Conservation (phyloP, 768 basidiomycete species). For the Pleurotus tuoliensis region DNA sequence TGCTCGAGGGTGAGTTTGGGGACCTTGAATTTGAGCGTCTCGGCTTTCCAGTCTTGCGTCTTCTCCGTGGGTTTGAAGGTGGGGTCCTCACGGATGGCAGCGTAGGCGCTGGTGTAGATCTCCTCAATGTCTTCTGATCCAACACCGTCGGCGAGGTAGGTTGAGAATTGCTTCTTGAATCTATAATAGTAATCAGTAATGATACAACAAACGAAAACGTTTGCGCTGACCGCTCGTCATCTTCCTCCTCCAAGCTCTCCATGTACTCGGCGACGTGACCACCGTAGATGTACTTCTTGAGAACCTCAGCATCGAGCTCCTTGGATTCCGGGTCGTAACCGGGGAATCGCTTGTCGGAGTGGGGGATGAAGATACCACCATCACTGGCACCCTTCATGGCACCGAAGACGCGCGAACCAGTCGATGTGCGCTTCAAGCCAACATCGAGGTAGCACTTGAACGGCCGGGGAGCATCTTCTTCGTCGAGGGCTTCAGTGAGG, state of each 20-base stretch:
- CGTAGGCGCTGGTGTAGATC: conserved; percentile 88
- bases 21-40: conserved; percentile 67
- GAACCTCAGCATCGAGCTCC: conserved; percentile 86
- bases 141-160: conserved; percentile 92
- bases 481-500: conserved; percentile 82
- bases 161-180: conserved; percentile 96
- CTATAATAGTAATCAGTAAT: conserved; percentile 31
- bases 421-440: conserved; percentile 96
- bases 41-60: conserved; percentile 87
- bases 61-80: conserved; percentile 87
- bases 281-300: conserved; percentile 97
- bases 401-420: conserved; percentile 95
- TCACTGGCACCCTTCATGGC: conserved; percentile 98
- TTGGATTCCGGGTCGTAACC: conserved; percentile 94
- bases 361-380: conserved; percentile 96
- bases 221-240: conserved; percentile 79
- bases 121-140: conserved; percentile 98
- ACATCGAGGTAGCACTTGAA: conserved; percentile 99
- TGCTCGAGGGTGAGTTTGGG: conserved; percentile 69
- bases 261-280: conserved; percentile 99
- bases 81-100: conserved; percentile 95
- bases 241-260: conserved; percentile 99
- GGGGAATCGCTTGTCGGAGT: conserved; percentile 97
- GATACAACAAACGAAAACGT: not conserved
- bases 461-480: conserved; percentile 93